Evolutionary conservation across 768 basidiomycete genomes (phyloP).

Genomic region (Boletus tylopilopsis): DNA sequence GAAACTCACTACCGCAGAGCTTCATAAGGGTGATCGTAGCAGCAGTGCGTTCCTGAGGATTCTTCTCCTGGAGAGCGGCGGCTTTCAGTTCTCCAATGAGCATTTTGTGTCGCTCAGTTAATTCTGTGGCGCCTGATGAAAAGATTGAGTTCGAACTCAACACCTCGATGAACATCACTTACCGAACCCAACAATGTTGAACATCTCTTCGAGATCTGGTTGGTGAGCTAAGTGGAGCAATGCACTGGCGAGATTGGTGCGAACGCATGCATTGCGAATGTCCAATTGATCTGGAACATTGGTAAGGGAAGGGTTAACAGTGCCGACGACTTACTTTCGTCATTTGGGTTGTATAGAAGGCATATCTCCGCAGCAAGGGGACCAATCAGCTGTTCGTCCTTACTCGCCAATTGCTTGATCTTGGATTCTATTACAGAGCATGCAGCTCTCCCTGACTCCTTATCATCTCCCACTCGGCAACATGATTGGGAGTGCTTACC

Average conservation of each 20-base stretch:
- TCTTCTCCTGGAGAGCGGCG: not conserved
- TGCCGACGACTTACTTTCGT: not conserved
- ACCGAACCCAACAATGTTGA: constrained; percentile 19
- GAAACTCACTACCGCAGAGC: constrained; percentile 13
- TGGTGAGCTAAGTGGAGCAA: constrained; percentile 5
- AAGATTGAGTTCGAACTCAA: not conserved
- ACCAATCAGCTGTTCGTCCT: constrained; percentile 5
- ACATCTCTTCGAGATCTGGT: not conserved
- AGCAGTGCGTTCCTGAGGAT: constrained; percentile 15
- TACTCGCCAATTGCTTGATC: constrained; percentile 12
- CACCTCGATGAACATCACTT: not conserved
- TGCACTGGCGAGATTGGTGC: constrained; percentile 16
- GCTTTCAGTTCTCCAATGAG: constrained; percentile 12
- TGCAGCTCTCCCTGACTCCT: not conserved
- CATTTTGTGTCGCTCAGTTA: constrained; percentile 1
- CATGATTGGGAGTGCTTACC: not conserved
- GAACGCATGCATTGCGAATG: constrained; percentile 5
- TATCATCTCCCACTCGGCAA: not conserved
- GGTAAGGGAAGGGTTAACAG: not conserved
- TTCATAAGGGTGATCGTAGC: constrained; percentile 20
- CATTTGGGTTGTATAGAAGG: constrained; percentile 7
- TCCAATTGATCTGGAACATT: constrained; percentile 8
- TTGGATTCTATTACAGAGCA: constrained; percentile 4
- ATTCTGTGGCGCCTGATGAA: constrained; percentile 2
- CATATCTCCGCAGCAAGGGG: constrained; percentile 17